Evolutionary conservation across 2,329 filamentous ascomycete species (phyloP).

Genomic region (Aspergillus viridinutans): DNA sequence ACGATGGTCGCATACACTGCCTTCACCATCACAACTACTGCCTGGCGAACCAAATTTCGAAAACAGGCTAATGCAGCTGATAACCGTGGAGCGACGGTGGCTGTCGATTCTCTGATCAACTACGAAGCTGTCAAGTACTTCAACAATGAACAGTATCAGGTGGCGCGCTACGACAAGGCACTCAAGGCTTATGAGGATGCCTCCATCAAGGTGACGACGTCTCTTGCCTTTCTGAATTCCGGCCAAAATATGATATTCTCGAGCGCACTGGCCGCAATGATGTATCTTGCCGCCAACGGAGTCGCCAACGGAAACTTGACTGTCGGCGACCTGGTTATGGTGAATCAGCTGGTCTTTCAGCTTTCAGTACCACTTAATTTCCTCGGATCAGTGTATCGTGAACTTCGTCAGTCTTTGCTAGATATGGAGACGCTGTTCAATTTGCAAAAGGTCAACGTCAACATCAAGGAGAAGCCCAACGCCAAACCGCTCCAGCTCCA

Average conservation of each 20-base stretch:
- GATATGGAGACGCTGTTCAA: slow-evolving; percentile 99
- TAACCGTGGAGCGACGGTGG: slow-evolving; percentile 90
- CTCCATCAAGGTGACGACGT: slow-evolving; percentile 95
- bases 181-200: slow-evolving; percentile 83
- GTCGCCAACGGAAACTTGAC: slow-evolving; percentile 77
- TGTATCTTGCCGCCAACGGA: slow-evolving; percentile 91
- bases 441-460: slow-evolving; percentile 91
- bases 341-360: slow-evolving; percentile 98
- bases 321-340: slow-evolving; percentile 95
- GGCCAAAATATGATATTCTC: slow-evolving; percentile 98
- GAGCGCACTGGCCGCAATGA: slow-evolving; percentile 88
- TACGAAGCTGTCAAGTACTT: slow-evolving; percentile 99
- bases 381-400: slow-evolving; percentile 93
- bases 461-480: slow-evolving; percentile 70
- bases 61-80: slow-evolving; percentile 94
- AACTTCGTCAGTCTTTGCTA: slow-evolving; percentile 86
- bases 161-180: slow-evolving; percentile 82
- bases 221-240: slow-evolving; percentile 84
- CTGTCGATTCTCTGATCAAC: slow-evolving; percentile 95
- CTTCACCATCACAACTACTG: slow-evolving; percentile 95
- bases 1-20: slow-evolving; percentile 94
- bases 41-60: slow-evolving; percentile 95
- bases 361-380: slow-evolving; percentile 96
- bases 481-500: slow-evolving; percentile 69
- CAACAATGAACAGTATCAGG: slow-evolving; percentile 97